Evolutionary conservation across 805 yeast genomes (phyloP).

Genomic region (Starmerella etchellsii): DNA sequence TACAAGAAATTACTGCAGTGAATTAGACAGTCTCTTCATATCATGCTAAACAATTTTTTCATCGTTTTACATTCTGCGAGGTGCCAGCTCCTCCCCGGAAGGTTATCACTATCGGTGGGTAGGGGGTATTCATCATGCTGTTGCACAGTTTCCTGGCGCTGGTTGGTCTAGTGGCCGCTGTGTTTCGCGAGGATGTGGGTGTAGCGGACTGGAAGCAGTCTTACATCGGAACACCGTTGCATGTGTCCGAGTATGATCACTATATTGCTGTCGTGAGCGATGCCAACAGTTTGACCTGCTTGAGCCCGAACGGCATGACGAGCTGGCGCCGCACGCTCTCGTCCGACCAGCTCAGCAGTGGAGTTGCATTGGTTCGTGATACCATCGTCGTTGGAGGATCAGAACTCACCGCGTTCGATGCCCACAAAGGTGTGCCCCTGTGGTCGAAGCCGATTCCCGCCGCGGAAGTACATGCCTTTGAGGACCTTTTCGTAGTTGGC

Average conservation of each 20-base stretch:
- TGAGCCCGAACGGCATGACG: conserved; percentile 22
- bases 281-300: conserved; percentile 18
- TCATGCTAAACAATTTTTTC: neutral
- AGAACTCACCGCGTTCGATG: conserved; percentile 9
- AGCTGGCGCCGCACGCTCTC: conserved; percentile 22
- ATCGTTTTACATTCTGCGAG: neutral
- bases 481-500: neutral
- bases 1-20: too few species aligned
- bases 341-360: conserved; percentile 5
- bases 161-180: conserved; percentile 20
- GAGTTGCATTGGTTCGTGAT: conserved; percentile 7
- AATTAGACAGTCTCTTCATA: neutral
- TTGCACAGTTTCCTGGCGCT: neutral
- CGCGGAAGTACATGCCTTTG: neutral
- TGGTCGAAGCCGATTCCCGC: conserved; percentile 8
- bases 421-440: conserved; percentile 10
- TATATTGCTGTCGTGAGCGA: conserved; percentile 20
- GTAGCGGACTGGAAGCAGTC: conserved; percentile 25
- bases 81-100: neutral
- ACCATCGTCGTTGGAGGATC: conserved; percentile 11
- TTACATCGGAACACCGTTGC: conserved; percentile 21
- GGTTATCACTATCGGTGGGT: neutral
- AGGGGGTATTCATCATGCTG: too few species aligned
- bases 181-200: conserved; percentile 27
- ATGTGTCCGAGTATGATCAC: conserved; percentile 8